A percentile compares a stretch with the other conserved stretches of the same genome.
Conservation (phyloP, 2,329 filamentous ascomycete species). For the Clarireedia sp. region DNA sequence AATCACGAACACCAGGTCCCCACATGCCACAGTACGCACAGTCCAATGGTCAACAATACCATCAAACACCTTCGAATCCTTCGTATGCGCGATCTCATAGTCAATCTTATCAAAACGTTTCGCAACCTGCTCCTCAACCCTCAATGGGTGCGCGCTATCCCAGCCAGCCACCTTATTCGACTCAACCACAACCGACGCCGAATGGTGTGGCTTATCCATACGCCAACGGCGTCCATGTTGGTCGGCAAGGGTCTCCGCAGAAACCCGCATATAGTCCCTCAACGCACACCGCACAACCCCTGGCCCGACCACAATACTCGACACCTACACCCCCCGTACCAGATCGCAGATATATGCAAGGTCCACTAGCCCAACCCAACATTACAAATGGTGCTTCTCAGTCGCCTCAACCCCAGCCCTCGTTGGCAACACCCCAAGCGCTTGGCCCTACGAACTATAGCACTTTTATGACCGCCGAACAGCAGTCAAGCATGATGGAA, state of each 20-base stretch:
- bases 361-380: slow-evolving; percentile 13
- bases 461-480: slow-evolving; percentile 27
- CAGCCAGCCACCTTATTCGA: slow-evolving; percentile 20
- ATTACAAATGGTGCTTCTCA: slow-evolving; percentile 23
- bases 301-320: slow-evolving; percentile 17
- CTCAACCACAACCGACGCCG: slow-evolving; percentile 20
- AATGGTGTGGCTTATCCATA: slow-evolving; percentile 26
- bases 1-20: slow-evolving; percentile 23
- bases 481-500: slow-evolving; percentile 32
- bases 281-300: slow-evolving; percentile 16
- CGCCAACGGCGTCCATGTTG: slow-evolving; percentile 17
- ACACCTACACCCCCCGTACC: slow-evolving; percentile 20
- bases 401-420: slow-evolving; percentile 16
- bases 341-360: slow-evolving; percentile 19
- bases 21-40: slow-evolving; percentile 21
- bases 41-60: slow-evolving; percentile 15
- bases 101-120: slow-evolving; percentile 20
- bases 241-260: slow-evolving; percentile 27
- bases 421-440: slow-evolving; percentile 1
- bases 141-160: slow-evolving; percentile 23
- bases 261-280: slow-evolving; percentile 26
- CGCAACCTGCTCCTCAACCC: slow-evolving; percentile 19
- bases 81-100: slow-evolving; percentile 19
- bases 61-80: slow-evolving; percentile 17
- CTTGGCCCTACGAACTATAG: slow-evolving; percentile 13